Evolutionary conservation across 2,329 filamentous ascomycete genomes (phyloP).

Genomic region (Stachybotrys chlorohalonatus): DNA sequence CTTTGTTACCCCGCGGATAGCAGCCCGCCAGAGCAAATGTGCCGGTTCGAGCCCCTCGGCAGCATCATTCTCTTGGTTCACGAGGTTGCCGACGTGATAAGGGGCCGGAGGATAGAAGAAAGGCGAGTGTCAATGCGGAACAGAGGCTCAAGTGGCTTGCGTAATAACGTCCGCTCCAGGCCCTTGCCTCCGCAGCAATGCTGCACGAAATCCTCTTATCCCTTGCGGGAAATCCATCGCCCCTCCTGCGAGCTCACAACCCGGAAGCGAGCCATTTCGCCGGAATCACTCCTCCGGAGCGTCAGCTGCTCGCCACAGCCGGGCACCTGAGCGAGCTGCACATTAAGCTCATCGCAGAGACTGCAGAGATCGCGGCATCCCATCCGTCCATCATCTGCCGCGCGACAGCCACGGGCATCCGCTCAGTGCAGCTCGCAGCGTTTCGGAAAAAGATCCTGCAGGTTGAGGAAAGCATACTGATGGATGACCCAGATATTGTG

Average conservation of each 20-base stretch:
- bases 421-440: constrained; percentile 61
- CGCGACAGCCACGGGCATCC: constrained; percentile 73
- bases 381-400: constrained; percentile 80
- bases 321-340: constrained; percentile 73
- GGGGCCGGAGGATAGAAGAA: constrained; percentile 21
- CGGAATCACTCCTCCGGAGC: constrained; percentile 67
- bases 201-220: constrained; percentile 97
- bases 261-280: constrained; percentile 35
- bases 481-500: constrained; percentile 67
- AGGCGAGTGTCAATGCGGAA: constrained; percentile 10
- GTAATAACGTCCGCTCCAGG: not conserved
- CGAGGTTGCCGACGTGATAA: constrained; percentile 30
- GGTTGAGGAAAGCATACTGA: constrained; percentile 71
- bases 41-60: constrained; percentile 44
- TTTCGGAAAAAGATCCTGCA: constrained; percentile 81
- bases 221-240: constrained; percentile 86
- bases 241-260: constrained; percentile 58
- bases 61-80: constrained; percentile 38
- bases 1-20: constrained; percentile 4
- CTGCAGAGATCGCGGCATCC: constrained; percentile 55
- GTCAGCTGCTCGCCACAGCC: constrained; percentile 68
- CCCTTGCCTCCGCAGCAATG: constrained; percentile 44
- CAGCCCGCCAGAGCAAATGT: constrained; percentile 28
- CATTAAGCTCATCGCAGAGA: constrained; percentile 58
- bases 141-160: not conserved